Evolutionary conservation across 2,329 filamentous ascomycete genomes (phyloP), one percentile per base, ranked within the genome.

Genomic region (Fusarium compactum): DNA sequence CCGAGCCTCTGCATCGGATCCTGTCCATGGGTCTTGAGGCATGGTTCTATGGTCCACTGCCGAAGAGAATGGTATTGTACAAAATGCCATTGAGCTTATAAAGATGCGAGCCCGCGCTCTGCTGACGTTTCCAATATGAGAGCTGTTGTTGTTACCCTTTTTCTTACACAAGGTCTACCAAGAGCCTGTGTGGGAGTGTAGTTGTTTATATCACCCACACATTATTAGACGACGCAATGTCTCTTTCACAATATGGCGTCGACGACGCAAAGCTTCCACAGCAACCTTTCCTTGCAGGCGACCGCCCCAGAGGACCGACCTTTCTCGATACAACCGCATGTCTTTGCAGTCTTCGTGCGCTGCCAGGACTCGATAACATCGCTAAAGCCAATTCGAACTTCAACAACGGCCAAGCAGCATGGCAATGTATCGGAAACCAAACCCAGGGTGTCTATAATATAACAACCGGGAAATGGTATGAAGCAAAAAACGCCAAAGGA

Each of bases 391-490:
- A 52, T 14, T 14, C 24, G 15, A 56, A 25, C 29, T 66, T 62
- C 14, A 27, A 69, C 30, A 34, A 57, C 15, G 55, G 60, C 8
- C 52, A 70, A 27, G 72, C 75, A 14, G 74, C 76, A n/a, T 84
- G 82, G 82, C 81, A 82, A 62, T 84, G 82, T 65, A 80, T 83
- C 30, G 82, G 82, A 15, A 82, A 84, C 62, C 82, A 83, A 65
- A 83, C 80, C 0, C 72, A 82, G 45, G 77, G 76, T 3, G 76
- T 82, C 2, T 82, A 82, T 56, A 65, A 62, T 4, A 74, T 75
- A 20, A 80, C 71, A 22, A 77, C 72, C 5, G 82, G 82, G 7
- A 84, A 83, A 62, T 84, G 82, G 82, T 84, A 82, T 62, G 74
- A 78, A 15, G 73, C 78, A 25, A 54, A 75, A 3, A 71, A 79